Conservation (phyloP, 1,284 basidiomycete species). For the Cryptococcus jaspeensis region DNA sequence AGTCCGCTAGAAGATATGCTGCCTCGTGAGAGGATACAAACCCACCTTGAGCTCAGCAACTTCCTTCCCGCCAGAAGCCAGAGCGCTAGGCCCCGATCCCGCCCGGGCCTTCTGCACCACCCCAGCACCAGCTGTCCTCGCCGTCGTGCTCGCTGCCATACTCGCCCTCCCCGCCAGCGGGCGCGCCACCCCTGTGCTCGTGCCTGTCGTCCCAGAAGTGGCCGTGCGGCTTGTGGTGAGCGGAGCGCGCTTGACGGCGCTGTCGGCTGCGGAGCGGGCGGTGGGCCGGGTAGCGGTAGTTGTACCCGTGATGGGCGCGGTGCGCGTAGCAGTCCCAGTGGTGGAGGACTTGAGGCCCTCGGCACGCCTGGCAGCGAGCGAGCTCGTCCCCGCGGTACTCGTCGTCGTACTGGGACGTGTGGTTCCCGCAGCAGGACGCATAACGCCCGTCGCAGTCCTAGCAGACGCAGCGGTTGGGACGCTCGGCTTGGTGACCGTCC, state of each 20-base stretch:
- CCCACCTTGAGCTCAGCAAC: slow-evolving; percentile 20
- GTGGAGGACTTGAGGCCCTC: not conserved
- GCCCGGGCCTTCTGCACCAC: slow-evolving; percentile 3
- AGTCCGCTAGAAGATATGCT: no score
- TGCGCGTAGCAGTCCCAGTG: not conserved
- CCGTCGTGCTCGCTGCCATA: slow-evolving; percentile 8
- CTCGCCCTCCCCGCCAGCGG: slow-evolving; percentile 11
- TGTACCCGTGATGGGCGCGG: not conserved
- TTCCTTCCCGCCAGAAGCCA: slow-evolving; percentile 10
- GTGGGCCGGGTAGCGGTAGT: not conserved
- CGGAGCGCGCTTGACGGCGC: not conserved
- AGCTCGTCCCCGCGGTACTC: not conserved
- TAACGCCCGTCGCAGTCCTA: not conserved
- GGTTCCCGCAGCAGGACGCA: not conserved
- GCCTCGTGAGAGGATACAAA: no score
- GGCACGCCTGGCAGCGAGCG: not conserved
- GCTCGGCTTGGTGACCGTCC: not conserved
- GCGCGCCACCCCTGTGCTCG: slow-evolving; percentile 4
- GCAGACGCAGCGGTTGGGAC: slow-evolving; percentile 1
- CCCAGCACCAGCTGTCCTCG: not conserved
- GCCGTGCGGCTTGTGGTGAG: not conserved
- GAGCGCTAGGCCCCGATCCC: slow-evolving; percentile 12
- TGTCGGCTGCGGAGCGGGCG: not conserved
- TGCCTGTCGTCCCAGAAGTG: not conserved
- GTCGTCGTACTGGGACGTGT: slow-evolving; percentile 7